Evolutionary conservation across 257 asterid genomes (phyloP), one percentile per base, ranked within the genome.

Genomic region (Petrea volubilis): DNA sequence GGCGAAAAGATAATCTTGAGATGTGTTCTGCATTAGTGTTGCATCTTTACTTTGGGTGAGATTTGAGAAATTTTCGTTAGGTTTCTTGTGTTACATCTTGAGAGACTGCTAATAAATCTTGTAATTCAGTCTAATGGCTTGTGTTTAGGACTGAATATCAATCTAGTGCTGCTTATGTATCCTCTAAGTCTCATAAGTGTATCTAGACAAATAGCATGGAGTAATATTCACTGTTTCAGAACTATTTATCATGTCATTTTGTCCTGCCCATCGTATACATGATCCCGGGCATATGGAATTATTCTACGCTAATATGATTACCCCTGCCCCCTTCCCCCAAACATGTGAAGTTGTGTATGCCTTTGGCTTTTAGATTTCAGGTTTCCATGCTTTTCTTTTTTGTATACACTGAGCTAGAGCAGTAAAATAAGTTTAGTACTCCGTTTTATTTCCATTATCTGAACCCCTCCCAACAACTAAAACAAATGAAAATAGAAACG

Each of bases 211-310:
- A n/a, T 58, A 56, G 34, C 10, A 13, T 15, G 7, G 21, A 62
- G 50, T 29, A 18, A 2, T 15, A 47, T n/a, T 15, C 44, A 51
- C 40, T 11, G 17, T 38, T 34, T 24, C 2, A 7, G 34, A 20
- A 73, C 43, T 55, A 64, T 9, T 62, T 34, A 24, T 52, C 53
- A 14, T 57, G 60, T 60, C 21, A 18, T 14, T 57, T 70, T 77
- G 43, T 10, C 60, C 3, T 28, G 29, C 18, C 1, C 8, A 15
- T 41, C 40, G 40, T 38, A 53, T 33, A 18, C 49, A 41, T 14
- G 15, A 18, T 34, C 14, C 46, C 21, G 18, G 64, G 5, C 41
- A 28, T 8, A 4, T 40, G 20, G 17, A 53, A 12, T 18, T 63
- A 13, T 71, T 57, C 13, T 31, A 7, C 10, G n/a, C 10, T n/a